These are phyloP conservation scores for Penicillium rolfsii DNA, from an alignment of 2,329 filamentous ascomycete species.

Conservation along the genomic window DNA sequence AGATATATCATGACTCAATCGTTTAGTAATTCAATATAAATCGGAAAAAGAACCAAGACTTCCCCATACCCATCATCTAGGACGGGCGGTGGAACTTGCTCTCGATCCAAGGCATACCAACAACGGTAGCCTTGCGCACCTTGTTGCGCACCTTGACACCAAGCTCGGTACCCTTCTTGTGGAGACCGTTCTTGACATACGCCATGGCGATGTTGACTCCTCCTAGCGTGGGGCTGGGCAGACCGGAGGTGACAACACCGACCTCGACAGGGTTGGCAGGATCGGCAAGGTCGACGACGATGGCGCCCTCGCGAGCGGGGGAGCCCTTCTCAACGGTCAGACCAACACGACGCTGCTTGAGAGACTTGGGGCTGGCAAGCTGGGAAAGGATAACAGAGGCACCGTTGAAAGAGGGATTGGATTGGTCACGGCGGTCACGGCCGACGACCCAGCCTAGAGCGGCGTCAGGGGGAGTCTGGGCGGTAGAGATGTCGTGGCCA, in stretches of 20 bases:
- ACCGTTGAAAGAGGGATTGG: slow-evolving; percentile 77
- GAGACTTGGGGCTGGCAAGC: slow-evolving; percentile 63
- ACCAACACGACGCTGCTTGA: slow-evolving; percentile 75
- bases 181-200: slow-evolving; percentile 77
- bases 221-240: slow-evolving; percentile 81
- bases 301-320: slow-evolving; percentile 84
- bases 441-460: slow-evolving; percentile 79
- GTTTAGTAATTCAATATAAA: slow-evolving; percentile 3
- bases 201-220: slow-evolving; percentile 93
- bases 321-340: slow-evolving; percentile 77
- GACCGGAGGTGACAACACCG: slow-evolving; percentile 84
- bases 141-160: slow-evolving; percentile 77
- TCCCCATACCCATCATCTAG: slow-evolving; percentile 11
- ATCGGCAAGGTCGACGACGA: slow-evolving; percentile 65
- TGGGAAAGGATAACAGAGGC: slow-evolving; percentile 76
- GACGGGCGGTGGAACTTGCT: slow-evolving; percentile 69
- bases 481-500: slow-evolving; percentile 92
- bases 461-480: slow-evolving; percentile 69
- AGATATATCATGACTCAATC: slow-evolving; percentile 3
- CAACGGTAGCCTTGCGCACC: slow-evolving; percentile 72
- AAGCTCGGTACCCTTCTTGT: slow-evolving; percentile 83
- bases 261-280: slow-evolving; percentile 60
- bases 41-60: slow-evolving; percentile 1
- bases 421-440: slow-evolving; percentile 67
- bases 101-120: slow-evolving; percentile 87